These are phyloP conservation scores for Phlebiopsis flavidoalba DNA, from an alignment of 768 basidiomycete species.

Conservation along the genomic window DNA sequence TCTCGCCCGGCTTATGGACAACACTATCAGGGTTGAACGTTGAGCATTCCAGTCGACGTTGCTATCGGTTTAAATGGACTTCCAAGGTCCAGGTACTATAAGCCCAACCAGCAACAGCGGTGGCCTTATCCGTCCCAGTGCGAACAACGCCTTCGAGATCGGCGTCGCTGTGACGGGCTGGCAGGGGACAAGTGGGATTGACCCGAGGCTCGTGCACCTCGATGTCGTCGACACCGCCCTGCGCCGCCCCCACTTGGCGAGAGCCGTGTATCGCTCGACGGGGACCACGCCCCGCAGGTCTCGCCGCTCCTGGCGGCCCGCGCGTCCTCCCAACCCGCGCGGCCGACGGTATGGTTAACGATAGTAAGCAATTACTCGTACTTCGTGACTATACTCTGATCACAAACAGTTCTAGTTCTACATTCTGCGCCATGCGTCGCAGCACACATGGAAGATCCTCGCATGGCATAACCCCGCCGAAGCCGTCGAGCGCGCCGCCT, in stretches of 20 bases:
- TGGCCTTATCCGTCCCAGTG: not conserved
- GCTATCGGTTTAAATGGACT: too few species aligned
- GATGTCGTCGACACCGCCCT: constrained; percentile 53
- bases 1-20: too few species aligned
- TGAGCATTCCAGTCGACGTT: too few species aligned
- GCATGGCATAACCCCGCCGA: constrained; percentile 80
- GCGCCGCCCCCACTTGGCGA: constrained; percentile 37
- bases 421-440: constrained; percentile 65
- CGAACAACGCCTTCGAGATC: constrained; percentile 11
- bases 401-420: constrained; percentile 85
- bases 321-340: constrained; percentile 13
- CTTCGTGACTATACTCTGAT: too few species aligned
- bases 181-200: constrained; percentile 72
- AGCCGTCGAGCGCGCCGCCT: constrained; percentile 73
- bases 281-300: constrained; percentile 10
- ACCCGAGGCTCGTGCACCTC: constrained; percentile 59
- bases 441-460: constrained; percentile 71
- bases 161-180: constrained; percentile 63
- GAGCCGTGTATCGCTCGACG: constrained; percentile 38
- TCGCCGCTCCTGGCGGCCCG: constrained; percentile 20
- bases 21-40: too few species aligned
- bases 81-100: too few species aligned
- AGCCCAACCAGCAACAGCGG: constrained; percentile 16
- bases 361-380: too few species aligned
- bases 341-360: constrained; percentile 3